Percentiles rank a stretch among this genome's conserved stretches.
Evolutionary conservation across 2,329 filamentous ascomycete genomes (phyloP).

Genomic region (Diaporthe eres): DNA sequence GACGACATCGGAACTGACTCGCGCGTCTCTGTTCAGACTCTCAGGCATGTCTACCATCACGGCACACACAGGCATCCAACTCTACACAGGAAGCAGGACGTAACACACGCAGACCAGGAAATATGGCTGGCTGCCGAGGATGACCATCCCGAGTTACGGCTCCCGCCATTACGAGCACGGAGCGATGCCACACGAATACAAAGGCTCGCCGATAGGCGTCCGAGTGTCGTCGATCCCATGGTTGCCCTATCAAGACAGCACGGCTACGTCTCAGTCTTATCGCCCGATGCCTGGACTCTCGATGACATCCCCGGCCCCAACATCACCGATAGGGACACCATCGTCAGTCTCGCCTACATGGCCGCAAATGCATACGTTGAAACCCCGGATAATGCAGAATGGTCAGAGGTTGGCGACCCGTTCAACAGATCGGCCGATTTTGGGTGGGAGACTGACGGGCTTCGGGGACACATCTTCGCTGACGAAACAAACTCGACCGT

Average conservation of each 20-base stretch:
- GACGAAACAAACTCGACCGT: constrained; percentile 89
- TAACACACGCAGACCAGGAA: constrained; percentile 66
- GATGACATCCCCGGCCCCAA: constrained; percentile 86
- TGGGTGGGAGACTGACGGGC: constrained; percentile 90
- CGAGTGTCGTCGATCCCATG: constrained; percentile 82
- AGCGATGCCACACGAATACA: constrained; percentile 81
- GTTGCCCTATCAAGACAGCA: constrained; percentile 79
- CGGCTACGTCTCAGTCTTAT: constrained; percentile 77
- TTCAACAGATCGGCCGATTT: constrained; percentile 93
- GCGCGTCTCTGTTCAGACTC: constrained; percentile 59
- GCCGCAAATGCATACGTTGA: constrained; percentile 90
- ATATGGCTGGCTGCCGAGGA: constrained; percentile 76
- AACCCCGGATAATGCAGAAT: constrained; percentile 79
- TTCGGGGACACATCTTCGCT: constrained; percentile 92
- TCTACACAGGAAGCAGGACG: constrained; percentile 83
- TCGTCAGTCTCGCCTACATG: constrained; percentile 89
- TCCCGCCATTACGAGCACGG: constrained; percentile 70
- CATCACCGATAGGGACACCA: constrained; percentile 85
- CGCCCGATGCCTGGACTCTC: constrained; percentile 83
- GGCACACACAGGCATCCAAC: constrained; percentile 84
- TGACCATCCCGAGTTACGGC: constrained; percentile 63
- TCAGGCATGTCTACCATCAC: constrained; percentile 94
- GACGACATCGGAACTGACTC: constrained; percentile 3
- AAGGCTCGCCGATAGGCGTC: constrained; percentile 83
- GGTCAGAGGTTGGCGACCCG: constrained; percentile 82